Conservation (phyloP, 768 basidiomycete genomes). For the Tulasnella sp. region DNA sequence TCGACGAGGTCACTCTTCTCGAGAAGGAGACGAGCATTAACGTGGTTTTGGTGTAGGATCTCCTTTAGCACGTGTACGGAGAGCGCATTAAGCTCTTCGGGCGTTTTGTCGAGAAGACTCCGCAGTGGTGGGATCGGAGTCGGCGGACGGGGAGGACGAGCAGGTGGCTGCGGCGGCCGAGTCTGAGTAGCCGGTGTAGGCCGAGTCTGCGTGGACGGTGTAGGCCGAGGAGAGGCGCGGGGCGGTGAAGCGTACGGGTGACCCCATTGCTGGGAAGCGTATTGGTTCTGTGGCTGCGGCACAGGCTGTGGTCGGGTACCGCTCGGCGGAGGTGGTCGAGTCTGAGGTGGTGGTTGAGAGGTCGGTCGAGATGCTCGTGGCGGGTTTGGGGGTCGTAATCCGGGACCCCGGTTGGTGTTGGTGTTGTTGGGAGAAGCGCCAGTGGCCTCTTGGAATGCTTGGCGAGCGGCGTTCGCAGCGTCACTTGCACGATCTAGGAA, state of each 20-base stretch:
- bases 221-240: slow-evolving; percentile 18
- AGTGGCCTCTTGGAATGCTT: slow-evolving; percentile 18
- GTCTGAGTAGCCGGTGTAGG: slow-evolving; percentile 27
- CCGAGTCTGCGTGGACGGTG: slow-evolving; percentile 17
- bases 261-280: background rate
- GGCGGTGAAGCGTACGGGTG: slow-evolving; percentile 4
- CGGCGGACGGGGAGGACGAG: slow-evolving; percentile 27
- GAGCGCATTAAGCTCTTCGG: slow-evolving; percentile 44
- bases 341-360: slow-evolving; percentile 8
- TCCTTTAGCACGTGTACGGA: slow-evolving; percentile 65
- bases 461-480: slow-evolving; percentile 18
- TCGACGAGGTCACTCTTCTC: slow-evolving; percentile 79
- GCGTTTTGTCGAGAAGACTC: slow-evolving; percentile 50
- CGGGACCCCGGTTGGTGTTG: slow-evolving; percentile 8
- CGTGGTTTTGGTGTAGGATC: slow-evolving; percentile 58
- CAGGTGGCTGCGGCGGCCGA: slow-evolving; percentile 25
- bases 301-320: background rate
- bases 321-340: background rate
- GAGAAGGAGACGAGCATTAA: slow-evolving; percentile 48
- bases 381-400: slow-evolving; percentile 17
- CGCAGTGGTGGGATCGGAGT: slow-evolving; percentile 49
- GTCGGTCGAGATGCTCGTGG: slow-evolving; percentile 6
- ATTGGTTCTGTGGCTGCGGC: slow-evolving; percentile 16
- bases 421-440: slow-evolving; percentile 9
- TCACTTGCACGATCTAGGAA: slow-evolving; percentile 36